Percentiles rank a stretch among this genome's conserved stretches.
Conservation (phyloP, 139 green algal species). For the Micractinium sp. region DNA sequence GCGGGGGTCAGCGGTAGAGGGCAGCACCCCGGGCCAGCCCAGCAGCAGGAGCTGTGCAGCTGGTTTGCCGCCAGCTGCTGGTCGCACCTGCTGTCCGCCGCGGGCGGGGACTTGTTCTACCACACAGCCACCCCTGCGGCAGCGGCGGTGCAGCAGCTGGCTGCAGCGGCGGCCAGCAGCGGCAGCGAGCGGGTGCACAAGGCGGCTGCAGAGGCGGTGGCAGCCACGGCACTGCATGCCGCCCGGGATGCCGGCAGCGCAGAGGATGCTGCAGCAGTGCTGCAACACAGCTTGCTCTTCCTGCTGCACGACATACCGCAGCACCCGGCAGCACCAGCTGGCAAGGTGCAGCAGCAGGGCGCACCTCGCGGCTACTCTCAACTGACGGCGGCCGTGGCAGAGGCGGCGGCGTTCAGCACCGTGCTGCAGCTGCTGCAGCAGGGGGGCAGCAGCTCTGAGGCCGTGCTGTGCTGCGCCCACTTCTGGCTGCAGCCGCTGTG, state of each 20-base stretch:
- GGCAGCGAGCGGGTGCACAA: constrained; percentile 22
- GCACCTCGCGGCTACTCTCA: background rate
- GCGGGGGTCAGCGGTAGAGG: background rate
- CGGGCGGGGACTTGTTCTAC: background rate
- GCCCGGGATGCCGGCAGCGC: background rate
- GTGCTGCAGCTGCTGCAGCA: constrained; percentile 1
- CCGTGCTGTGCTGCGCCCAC: background rate
- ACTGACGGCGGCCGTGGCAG: constrained; percentile 15
- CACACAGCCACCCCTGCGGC: background rate
- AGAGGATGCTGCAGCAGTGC: background rate
- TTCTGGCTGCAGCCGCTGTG: constrained; percentile 22
- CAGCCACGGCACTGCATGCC: constrained; percentile 13
- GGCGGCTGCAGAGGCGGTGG: constrained; percentile 8
- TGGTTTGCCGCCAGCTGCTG: constrained; percentile 15
- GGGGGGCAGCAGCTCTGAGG: background rate
- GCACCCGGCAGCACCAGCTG: background rate
- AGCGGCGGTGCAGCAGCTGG: background rate
- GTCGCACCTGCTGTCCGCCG: background rate
- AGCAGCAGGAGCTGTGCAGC: constrained; percentile 12
- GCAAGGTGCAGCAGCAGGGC: background rate
- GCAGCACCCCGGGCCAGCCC: no score
- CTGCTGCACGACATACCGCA: constrained; percentile 23
- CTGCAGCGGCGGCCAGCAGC: background rate
- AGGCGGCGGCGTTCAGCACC: background rate
- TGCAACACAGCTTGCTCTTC: constrained; percentile 6